Percentiles rank a stretch among this genome's conserved stretches.
phyloP scores from a whole-genome alignment of 2,329 filamentous ascomycete species.

The Epichloe gansuensis region DNA sequence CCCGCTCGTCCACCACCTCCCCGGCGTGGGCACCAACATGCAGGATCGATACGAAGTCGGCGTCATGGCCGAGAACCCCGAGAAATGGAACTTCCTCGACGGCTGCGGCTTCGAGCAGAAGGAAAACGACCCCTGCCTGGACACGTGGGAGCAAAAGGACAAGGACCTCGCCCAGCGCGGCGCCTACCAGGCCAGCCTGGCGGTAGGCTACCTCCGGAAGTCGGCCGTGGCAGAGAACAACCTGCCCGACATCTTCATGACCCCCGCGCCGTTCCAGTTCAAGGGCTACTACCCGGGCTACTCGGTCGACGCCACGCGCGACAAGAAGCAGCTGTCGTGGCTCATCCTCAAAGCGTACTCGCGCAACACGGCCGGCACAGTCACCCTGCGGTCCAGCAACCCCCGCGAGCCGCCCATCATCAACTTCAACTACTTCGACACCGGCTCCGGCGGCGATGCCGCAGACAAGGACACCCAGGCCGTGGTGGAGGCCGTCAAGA shows the following conservation, averaged over 20 bases:
- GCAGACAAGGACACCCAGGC: constrained; percentile 28
- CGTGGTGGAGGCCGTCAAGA: constrained; percentile 15
- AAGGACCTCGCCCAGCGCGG: background rate
- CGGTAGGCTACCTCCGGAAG: background rate
- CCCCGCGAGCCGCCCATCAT: no score
- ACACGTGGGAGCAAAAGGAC: constrained; percentile 15
- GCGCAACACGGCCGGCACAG: constrained; percentile 31
- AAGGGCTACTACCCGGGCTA: background rate
- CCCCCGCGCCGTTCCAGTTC: background rate
- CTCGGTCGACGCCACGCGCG: background rate
- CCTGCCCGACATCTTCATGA: background rate
- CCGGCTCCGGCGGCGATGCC: no score
- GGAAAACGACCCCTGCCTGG: constrained; percentile 22
- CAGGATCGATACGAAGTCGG: constrained; percentile 17
- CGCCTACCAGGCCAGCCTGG: background rate
- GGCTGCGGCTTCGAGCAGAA: constrained; percentile 16
- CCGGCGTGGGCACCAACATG: constrained; percentile 47
- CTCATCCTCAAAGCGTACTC: background rate
- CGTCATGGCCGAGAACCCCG: constrained; percentile 8
- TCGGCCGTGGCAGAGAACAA: background rate
- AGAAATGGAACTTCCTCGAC: constrained; percentile 2
- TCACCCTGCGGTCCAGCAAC: constrained; percentile 42
- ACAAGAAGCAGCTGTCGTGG: background rate
- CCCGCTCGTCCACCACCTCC: constrained; percentile 39
- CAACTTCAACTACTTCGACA: no score